These are phyloP conservation scores for Zelopaecilomyces penicillatus DNA, from an alignment of 2,329 filamentous ascomycete species.

Conservation along the genomic window DNA sequence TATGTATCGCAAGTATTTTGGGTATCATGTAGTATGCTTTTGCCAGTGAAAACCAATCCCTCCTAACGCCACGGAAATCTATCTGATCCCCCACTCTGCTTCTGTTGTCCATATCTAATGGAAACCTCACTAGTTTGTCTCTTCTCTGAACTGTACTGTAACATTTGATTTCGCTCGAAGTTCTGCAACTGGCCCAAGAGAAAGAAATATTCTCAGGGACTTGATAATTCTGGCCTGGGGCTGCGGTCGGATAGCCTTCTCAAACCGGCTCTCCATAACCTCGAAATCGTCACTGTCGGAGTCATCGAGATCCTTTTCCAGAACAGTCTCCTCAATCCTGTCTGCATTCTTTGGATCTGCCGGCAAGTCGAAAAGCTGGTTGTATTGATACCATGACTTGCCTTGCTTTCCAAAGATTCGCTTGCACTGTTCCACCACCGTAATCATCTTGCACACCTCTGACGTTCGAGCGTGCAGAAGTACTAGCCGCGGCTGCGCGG, in stretches of 20 bases:
- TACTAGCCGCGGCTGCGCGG: conserved; percentile 24
- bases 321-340: conserved; percentile 34
- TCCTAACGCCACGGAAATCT: too few relatives aligned
- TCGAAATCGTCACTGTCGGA: conserved; percentile 44
- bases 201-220: conserved; percentile 54
- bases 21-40: too few relatives aligned
- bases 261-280: conserved; percentile 47
- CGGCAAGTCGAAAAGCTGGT: conserved; percentile 43
- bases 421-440: conserved; percentile 58
- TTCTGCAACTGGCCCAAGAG: conserved; percentile 43
- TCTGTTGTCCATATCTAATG: background rate
- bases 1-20: too few relatives aligned
- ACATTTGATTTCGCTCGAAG: conserved; percentile 41
- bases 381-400: conserved; percentile 48
- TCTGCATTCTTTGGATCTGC: conserved; percentile 20
- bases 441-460: conserved; percentile 58
- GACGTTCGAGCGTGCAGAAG: conserved; percentile 42
- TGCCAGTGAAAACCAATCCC: too few relatives aligned
- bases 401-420: conserved; percentile 40
- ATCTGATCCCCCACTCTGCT: background rate
- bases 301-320: conserved; percentile 21
- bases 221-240: conserved; percentile 38
- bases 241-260: conserved; percentile 41
- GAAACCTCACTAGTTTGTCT: conserved; percentile 11
- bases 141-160: conserved; percentile 38